A percentile compares a stretch with the other conserved stretches of the same genome.
phyloP scores from a whole-genome alignment of 129 eudicot species.

The Oenanthe sinensis region DNA sequence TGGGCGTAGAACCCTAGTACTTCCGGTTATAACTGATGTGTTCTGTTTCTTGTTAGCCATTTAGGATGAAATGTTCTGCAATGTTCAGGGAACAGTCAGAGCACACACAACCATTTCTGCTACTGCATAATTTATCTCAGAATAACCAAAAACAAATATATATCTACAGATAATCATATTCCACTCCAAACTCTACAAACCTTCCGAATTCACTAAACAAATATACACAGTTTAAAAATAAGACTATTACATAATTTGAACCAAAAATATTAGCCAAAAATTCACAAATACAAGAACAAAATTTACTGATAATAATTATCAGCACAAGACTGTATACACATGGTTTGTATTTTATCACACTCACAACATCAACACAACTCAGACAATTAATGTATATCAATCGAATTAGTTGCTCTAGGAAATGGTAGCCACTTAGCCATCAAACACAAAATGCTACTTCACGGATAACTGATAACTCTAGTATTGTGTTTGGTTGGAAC shows the following conservation, averaged over 20 bases:
- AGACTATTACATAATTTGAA: neutral
- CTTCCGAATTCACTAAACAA: neutral
- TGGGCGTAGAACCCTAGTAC: neutral
- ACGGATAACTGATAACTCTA: too few species aligned
- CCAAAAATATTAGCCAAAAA: too few species aligned
- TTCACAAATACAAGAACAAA: too few species aligned
- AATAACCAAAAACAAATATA: neutral
- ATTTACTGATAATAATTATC: too few species aligned
- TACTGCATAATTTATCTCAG: neutral
- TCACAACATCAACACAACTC: too few species aligned
- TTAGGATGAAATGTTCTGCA: neutral
- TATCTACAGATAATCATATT: too few species aligned
- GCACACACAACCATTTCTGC: neutral
- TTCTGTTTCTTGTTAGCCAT: neutral
- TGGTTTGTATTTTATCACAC: too few species aligned
- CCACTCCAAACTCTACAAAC: too few species aligned
- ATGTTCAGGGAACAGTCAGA: neutral
- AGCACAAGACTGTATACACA: too few species aligned
- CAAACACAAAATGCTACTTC: too few species aligned
- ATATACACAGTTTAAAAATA: too few species aligned
- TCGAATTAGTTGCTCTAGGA: neutral
- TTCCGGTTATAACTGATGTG: neutral
- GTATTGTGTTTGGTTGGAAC: too few species aligned
- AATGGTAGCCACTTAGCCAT: neutral
- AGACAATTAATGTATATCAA: neutral